These are phyloP conservation scores for Begonia fuchsioides DNA, from an alignment of 306 rosid species.

Conservation along the genomic window DNA sequence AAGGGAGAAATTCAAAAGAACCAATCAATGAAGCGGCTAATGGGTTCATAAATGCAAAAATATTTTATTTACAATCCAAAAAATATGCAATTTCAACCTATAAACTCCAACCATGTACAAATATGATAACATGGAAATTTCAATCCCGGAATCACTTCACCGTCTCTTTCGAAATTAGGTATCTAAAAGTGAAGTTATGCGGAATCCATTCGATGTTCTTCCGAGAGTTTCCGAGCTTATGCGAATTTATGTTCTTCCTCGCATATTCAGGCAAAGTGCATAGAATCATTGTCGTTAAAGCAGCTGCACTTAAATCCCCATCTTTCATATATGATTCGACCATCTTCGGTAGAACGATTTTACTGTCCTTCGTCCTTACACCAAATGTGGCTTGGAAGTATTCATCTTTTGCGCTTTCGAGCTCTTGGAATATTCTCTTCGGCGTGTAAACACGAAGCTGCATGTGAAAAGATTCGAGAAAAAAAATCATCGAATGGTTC, in stretches of 20 bases:
- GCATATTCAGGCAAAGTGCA: slow-evolving; percentile 56
- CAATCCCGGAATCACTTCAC: slow-evolving; percentile 25
- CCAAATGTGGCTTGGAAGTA: slow-evolving; percentile 38
- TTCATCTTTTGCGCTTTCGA: slow-evolving; percentile 10
- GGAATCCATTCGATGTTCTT: slow-evolving; percentile 78
- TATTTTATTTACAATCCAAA: too few relatives aligned
- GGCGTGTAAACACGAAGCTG: slow-evolving; percentile 57
- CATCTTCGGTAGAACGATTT: slow-evolving; percentile 65
- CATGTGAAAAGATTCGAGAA: background rate
- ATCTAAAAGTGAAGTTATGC: slow-evolving; percentile 68
- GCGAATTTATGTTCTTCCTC: slow-evolving; percentile 50
- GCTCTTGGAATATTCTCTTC: slow-evolving; percentile 11
- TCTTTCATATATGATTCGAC: slow-evolving; percentile 65
- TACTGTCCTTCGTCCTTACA: slow-evolving; percentile 50
- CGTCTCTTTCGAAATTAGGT: slow-evolving; percentile 72
- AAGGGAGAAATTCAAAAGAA: too few relatives aligned
- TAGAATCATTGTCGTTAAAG: slow-evolving; percentile 60
- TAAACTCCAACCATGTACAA: too few relatives aligned
- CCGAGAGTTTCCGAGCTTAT: slow-evolving; percentile 31
- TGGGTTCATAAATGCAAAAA: too few relatives aligned
- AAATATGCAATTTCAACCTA: too few relatives aligned
- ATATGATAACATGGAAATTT: too few relatives aligned
- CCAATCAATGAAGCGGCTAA: too few relatives aligned
- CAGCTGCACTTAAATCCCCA: slow-evolving; percentile 40
- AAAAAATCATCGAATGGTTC: background rate